Percentiles rank a stretch among this genome's conserved stretches.
Evolutionary conservation across 345 rosid genomes (phyloP).

Genomic region (Citrus glauca): DNA sequence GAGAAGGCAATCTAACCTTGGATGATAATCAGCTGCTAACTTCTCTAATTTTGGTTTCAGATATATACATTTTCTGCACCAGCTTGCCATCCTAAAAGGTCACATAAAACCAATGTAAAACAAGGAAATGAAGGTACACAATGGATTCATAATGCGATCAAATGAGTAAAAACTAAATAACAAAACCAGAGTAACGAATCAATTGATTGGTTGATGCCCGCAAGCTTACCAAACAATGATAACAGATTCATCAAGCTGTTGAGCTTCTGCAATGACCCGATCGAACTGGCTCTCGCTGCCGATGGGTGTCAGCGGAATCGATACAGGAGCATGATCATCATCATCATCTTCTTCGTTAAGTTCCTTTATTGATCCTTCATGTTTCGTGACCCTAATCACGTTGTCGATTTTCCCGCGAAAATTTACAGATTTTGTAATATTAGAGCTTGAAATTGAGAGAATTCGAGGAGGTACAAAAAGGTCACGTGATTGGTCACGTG

Average conservation of each 20-base stretch:
- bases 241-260: conserved; percentile 54
- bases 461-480: conserved; percentile 12
- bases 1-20: conserved; percentile 46
- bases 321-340: conserved; percentile 67
- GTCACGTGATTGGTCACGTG: conserved; percentile 11
- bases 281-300: conserved; percentile 65
- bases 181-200: not conserved
- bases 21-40: conserved; percentile 83
- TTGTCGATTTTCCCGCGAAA: conserved; percentile 20
- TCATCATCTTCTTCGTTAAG: conserved; percentile 73
- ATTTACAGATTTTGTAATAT: conserved; percentile 1
- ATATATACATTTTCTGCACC: conserved; percentile 95
- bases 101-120: conserved; percentile 9
- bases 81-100: conserved; percentile 83
- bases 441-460: conserved; percentile 14
- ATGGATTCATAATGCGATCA: not conserved
- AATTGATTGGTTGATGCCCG: not conserved
- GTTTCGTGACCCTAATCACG: conserved; percentile 12
- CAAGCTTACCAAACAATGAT: conserved; percentile 62
- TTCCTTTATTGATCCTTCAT: conserved; percentile 36
- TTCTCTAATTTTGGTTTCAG: conserved; percentile 84
- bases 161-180: not conserved
- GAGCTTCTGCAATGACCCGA: conserved; percentile 74
- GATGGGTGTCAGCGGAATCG: conserved; percentile 52
- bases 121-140: not conserved